These are phyloP conservation scores for Verticillium zaregamsianum DNA, from an alignment of 2,329 filamentous ascomycete species.

Conservation along the genomic window DNA sequence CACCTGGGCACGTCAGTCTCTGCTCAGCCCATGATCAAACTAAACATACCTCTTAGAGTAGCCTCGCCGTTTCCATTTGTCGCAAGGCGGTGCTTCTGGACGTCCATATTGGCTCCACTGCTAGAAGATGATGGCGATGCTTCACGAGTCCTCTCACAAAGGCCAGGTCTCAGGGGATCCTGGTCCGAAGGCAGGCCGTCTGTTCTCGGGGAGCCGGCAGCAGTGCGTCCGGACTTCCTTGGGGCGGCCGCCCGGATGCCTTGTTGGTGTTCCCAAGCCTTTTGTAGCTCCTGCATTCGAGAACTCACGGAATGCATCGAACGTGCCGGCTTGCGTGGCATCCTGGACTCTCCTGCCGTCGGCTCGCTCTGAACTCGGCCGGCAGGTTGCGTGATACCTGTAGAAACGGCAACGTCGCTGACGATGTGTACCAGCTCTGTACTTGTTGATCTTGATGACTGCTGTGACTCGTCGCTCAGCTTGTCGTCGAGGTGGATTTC, in stretches of 20 bases:
- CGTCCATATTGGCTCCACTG: neutral
- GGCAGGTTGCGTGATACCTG: too few relatives aligned
- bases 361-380: neutral
- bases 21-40: neutral
- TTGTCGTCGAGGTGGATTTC: neutral
- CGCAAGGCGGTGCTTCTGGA: neutral
- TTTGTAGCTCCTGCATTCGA: conserved; percentile 23
- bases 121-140: neutral
- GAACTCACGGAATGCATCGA: conserved; percentile 1
- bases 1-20: neutral
- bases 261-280: conserved; percentile 22
- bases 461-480: neutral
- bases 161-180: too few relatives aligned
- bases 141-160: too few relatives aligned
- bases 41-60: neutral
- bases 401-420: conserved; percentile 15
- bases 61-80: neutral
- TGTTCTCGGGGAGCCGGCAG: too few relatives aligned
- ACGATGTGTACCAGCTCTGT: conserved; percentile 12
- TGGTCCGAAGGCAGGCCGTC: too few relatives aligned
- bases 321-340: neutral
- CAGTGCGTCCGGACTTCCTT: too few relatives aligned
- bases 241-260: neutral
- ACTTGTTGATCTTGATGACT: neutral
- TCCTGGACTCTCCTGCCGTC: neutral